A percentile compares a stretch with the other conserved stretches of the same genome.
Evolutionary conservation across 2,329 filamentous ascomycete species (phyloP).

Genomic region (Truncatella angustata): DNA sequence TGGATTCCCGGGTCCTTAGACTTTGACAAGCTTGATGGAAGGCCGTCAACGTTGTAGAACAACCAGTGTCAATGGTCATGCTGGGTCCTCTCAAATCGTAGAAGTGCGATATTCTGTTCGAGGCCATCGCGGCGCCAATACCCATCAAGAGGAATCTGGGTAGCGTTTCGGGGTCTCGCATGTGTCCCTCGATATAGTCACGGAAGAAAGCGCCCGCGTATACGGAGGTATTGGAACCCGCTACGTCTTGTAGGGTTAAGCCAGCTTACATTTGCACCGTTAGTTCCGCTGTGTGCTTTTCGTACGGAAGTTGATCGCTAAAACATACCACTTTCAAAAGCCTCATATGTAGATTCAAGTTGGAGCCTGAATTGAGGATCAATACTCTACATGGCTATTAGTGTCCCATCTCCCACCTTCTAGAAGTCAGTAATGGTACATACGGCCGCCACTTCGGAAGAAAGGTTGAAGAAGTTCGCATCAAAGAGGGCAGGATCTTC

Average conservation of each 20-base stretch:
- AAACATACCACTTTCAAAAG: conserved; percentile 28
- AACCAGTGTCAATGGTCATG: conserved; percentile 33
- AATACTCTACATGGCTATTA: conserved; percentile 19
- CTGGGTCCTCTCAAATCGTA: conserved; percentile 32
- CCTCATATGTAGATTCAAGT: conserved; percentile 29
- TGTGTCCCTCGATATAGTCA: conserved; percentile 12
- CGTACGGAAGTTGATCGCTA: too few relatives aligned
- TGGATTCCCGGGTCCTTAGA: conserved; percentile 1
- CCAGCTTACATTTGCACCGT: conserved; percentile 22
- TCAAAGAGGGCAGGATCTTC: conserved; percentile 32
- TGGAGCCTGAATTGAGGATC: conserved; percentile 33
- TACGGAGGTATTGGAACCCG: conserved; percentile 26
- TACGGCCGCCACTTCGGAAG: conserved; percentile 22
- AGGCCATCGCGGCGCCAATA: conserved; percentile 24
- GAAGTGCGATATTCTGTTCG: conserved; percentile 23
- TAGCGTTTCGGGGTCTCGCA: conserved; percentile 4
- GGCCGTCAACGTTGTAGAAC: conserved; percentile 28
- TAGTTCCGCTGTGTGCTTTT: neutral
- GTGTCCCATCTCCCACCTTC: neutral
- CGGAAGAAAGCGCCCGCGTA: conserved; percentile 21
- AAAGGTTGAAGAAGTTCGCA: conserved; percentile 34
- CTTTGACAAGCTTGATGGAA: conserved; percentile 17
- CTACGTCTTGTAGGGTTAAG: conserved; percentile 20
- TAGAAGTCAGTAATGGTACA: neutral
- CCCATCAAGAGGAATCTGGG: conserved; percentile 22